Percentiles rank a stretch among this genome's conserved stretches.
These are phyloP conservation scores for Medicago truncatula DNA, from an alignment of 306 rosid species.

Conservation along the genomic window MtrunA17r5.0-ANR NC_053045.1:57918001-57918500, in stretches of 20 bases:
- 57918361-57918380: constrained; percentile 42
- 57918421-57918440: constrained; percentile 65
- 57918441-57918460: constrained; percentile 70
- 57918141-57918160: constrained; percentile 83
- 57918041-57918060: constrained; percentile 95
- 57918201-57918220: constrained; percentile 59
- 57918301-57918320: constrained; percentile 67
- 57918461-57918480: constrained; percentile 78
- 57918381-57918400: constrained; percentile 57
- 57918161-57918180: constrained; percentile 99
- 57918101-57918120: constrained; percentile 84
- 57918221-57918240: constrained; percentile 59
- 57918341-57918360: constrained; percentile 42
- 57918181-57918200: constrained; percentile 83
- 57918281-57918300: constrained; percentile 75
- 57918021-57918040: constrained; percentile 64
- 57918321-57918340: constrained; percentile 49
- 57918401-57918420: constrained; percentile 74
- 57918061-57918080: constrained; percentile 64
- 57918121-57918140: constrained; percentile 70
- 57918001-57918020: too few relatives aligned
- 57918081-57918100: constrained; percentile 81
- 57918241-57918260: constrained; percentile 77
- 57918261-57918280: constrained; percentile 91
- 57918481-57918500: constrained; percentile 85